Evolutionary conservation across 1,284 basidiomycete species (phyloP).

Genomic region (Peniophora sp.): DNA sequence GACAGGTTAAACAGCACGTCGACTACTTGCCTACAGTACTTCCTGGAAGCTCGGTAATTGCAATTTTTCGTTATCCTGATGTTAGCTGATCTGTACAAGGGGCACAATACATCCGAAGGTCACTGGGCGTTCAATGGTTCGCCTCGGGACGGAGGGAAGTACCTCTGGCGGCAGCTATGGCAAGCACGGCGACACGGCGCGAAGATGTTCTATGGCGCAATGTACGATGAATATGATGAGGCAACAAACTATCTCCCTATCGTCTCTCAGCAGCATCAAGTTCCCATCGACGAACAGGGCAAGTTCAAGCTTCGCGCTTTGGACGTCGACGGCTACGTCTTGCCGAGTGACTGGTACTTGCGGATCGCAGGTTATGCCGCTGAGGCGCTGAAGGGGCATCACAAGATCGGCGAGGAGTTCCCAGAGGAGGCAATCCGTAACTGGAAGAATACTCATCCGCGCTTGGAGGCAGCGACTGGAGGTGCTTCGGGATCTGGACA

Average conservation of each 20-base stretch:
- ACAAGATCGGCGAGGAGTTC: slow-evolving; percentile 51
- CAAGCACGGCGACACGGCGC: slow-evolving; percentile 51
- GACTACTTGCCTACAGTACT: slow-evolving; percentile 67
- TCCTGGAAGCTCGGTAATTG: slow-evolving; percentile 66
- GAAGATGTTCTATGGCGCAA: slow-evolving; percentile 66
- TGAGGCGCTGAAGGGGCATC: slow-evolving; percentile 57
- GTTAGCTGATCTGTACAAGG: slow-evolving; percentile 27
- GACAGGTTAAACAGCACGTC: slow-evolving; percentile 7
- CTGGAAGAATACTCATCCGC: slow-evolving; percentile 60
- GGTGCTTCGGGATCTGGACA: slow-evolving; percentile 15
- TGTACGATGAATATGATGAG: slow-evolving; percentile 86
- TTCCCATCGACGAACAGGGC: slow-evolving; percentile 49
- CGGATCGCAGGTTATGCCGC: slow-evolving; percentile 65
- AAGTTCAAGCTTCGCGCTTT: slow-evolving; percentile 59
- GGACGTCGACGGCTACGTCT: slow-evolving; percentile 64
- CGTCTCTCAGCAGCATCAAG: slow-evolving; percentile 43
- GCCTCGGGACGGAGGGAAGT: slow-evolving; percentile 58
- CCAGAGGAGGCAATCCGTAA: slow-evolving; percentile 67
- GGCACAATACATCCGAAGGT: slow-evolving; percentile 58
- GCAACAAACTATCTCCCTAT: slow-evolving; percentile 71
- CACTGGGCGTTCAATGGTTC: slow-evolving; percentile 63
- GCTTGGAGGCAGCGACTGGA: slow-evolving; percentile 34
- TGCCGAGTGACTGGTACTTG: slow-evolving; percentile 78
- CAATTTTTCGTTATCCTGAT: not conserved
- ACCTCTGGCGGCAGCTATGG: slow-evolving; percentile 68